Conservation (phyloP, 257 asterid genomes). For the Jaltomata sinuosa region DNA sequence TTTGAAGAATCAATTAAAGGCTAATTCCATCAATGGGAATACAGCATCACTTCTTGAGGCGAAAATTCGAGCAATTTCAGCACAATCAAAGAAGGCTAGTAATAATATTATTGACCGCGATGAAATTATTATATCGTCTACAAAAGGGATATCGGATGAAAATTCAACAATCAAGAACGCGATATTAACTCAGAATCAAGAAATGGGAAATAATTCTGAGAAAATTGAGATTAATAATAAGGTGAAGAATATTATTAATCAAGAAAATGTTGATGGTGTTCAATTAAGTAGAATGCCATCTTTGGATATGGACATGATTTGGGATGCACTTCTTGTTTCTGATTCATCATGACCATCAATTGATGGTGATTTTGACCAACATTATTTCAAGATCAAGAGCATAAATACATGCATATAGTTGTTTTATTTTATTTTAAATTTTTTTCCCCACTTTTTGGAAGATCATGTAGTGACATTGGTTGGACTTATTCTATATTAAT, state of each 20-base stretch:
- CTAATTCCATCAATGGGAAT: slow-evolving; percentile 18
- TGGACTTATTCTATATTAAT: not conserved
- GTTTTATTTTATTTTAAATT: not conserved
- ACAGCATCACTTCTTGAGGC: slow-evolving; percentile 49
- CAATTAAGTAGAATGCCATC: slow-evolving; percentile 81
- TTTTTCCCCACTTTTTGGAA: not conserved
- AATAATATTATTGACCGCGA: not conserved
- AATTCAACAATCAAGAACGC: not conserved
- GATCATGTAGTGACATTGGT: not conserved
- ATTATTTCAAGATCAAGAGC: not conserved
- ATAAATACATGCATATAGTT: not conserved
- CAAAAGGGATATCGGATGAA: not conserved
- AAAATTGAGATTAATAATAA: slow-evolving; percentile 19
- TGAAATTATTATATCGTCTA: not conserved
- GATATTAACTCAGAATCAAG: not conserved
- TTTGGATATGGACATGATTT: slow-evolving; percentile 74
- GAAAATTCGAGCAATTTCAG: slow-evolving; percentile 32
- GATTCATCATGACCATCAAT: slow-evolving; percentile 28
- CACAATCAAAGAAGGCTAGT: slow-evolving; percentile 13
- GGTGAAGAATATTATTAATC: slow-evolving; percentile 9
- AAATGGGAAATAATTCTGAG: not conserved
- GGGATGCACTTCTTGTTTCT: slow-evolving; percentile 71
- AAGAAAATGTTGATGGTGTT: slow-evolving; percentile 32
- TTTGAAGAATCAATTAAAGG: slow-evolving; percentile 30
- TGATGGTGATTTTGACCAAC: not conserved